Conservation (phyloP, 768 basidiomycete species). For the Tylopilus vinaceipallidus region DNA sequence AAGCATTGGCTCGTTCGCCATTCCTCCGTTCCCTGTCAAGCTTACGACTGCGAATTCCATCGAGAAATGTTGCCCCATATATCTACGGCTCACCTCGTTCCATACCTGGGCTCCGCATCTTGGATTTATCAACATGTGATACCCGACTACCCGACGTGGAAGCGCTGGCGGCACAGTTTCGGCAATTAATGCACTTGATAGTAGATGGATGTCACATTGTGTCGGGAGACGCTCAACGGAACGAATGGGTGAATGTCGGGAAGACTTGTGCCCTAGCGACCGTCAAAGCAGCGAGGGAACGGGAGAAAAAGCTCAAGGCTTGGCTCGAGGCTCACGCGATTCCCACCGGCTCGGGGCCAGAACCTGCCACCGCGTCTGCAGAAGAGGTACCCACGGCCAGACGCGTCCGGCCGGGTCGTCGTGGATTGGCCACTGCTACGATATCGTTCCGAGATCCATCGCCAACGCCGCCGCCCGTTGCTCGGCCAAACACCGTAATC, state of each 20-base stretch:
- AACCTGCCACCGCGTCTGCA: neutral
- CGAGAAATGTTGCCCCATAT: constrained; percentile 51
- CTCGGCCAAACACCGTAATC: constrained; percentile 7
- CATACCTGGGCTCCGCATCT: constrained; percentile 48
- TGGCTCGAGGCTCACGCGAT: constrained; percentile 43
- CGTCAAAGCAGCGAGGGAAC: constrained; percentile 56
- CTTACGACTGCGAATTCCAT: constrained; percentile 71
- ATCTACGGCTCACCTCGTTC: constrained; percentile 30
- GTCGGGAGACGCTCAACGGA: constrained; percentile 47
- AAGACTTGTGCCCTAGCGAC: constrained; percentile 60
- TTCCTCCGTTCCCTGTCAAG: constrained; percentile 45
- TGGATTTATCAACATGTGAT: constrained; percentile 76
- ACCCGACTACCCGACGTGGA: constrained; percentile 56
- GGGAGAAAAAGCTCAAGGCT: constrained; percentile 58
- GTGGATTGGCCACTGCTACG: constrained; percentile 63
- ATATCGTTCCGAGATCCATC: constrained; percentile 51
- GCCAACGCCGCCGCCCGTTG: constrained; percentile 12
- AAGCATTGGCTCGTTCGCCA: constrained; percentile 43
- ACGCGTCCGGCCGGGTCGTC: constrained; percentile 45
- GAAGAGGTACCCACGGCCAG: constrained; percentile 7
- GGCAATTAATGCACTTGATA: constrained; percentile 58
- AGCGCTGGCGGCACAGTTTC: constrained; percentile 49
- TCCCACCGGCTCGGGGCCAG: neutral
- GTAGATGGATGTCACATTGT: constrained; percentile 65
- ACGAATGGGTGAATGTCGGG: constrained; percentile 62